phyloP scores from a whole-genome alignment of 2,329 filamentous ascomycete genomes.

The Penicillium sp. region DNA sequence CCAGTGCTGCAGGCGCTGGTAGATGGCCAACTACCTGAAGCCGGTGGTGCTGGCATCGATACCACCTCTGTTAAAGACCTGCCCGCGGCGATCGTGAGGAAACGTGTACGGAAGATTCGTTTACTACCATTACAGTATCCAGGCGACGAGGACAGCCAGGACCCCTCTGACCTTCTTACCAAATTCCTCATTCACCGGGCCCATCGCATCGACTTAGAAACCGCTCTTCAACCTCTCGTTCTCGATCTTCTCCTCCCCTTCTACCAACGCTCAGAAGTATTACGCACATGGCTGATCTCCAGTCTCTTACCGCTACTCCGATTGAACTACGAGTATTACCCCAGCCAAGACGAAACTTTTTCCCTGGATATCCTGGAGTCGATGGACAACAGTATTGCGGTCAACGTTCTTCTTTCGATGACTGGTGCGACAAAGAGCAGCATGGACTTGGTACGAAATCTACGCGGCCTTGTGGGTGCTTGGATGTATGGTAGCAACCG shows the following conservation, averaged over 20 bases:
- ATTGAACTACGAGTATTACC: slow-evolving; percentile 56
- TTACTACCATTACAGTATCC: slow-evolving; percentile 43
- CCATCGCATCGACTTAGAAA: slow-evolving; percentile 51
- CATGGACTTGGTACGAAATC: slow-evolving; percentile 44
- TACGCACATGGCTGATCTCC: slow-evolving; percentile 54
- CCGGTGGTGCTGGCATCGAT: too few species aligned
- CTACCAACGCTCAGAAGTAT: slow-evolving; percentile 43
- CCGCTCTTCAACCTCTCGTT: slow-evolving; percentile 49
- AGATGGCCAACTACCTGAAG: slow-evolving; percentile 31
- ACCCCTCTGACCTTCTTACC: slow-evolving; percentile 45
- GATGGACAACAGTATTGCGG: slow-evolving; percentile 43
- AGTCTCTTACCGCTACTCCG: slow-evolving; percentile 51
- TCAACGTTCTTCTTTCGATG: slow-evolving; percentile 46
- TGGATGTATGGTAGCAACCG: slow-evolving; percentile 54
- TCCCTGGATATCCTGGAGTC: slow-evolving; percentile 47
- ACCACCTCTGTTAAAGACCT: slow-evolving; percentile 41
- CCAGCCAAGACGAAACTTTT: slow-evolving; percentile 37
- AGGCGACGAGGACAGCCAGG: slow-evolving; percentile 37
- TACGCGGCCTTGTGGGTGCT: slow-evolving; percentile 52
- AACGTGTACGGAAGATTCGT: slow-evolving; percentile 45
- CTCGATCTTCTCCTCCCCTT: slow-evolving; percentile 51
- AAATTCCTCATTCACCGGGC: slow-evolving; percentile 54
- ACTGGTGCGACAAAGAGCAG: slow-evolving; percentile 25
- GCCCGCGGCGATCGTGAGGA: slow-evolving; percentile 44
- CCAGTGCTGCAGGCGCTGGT: slow-evolving; percentile 43